A percentile compares a stretch with the other conserved stretches of the same genome.
Evolutionary conservation across 1,139 yeast species (phyloP).

Genomic region (Kluyveromyces sp.): DNA sequence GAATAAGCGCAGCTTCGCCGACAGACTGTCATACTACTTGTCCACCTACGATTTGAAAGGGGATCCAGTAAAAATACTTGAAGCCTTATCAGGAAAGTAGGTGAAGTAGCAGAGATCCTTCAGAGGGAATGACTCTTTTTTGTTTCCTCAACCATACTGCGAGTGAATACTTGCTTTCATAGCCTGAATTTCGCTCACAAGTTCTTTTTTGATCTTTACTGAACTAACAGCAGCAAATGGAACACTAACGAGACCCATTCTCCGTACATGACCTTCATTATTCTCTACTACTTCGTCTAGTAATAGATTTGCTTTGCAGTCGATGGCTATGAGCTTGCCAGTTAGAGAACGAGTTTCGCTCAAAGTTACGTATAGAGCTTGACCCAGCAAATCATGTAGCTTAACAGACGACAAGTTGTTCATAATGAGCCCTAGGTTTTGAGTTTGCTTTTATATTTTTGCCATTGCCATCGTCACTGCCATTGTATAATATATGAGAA

Average conservation of each 20-base stretch:
- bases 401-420: slow-evolving; percentile 5
- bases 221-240: slow-evolving; percentile 21
- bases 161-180: neutral
- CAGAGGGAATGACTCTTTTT: no score
- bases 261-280: slow-evolving; percentile 8
- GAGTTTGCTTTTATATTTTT: neutral
- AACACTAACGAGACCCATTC: slow-evolving; percentile 28
- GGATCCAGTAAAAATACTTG: neutral
- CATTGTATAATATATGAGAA: no score
- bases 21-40: slow-evolving; percentile 19
- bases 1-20: slow-evolving; percentile 41
- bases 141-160: neutral
- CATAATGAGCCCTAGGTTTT: neutral
- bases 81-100: neutral
- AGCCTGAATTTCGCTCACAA: slow-evolving; percentile 6
- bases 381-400: slow-evolving; percentile 22
- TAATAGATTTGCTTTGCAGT: slow-evolving; percentile 23
- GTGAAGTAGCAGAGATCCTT: no score
- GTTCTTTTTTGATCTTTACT: slow-evolving; percentile 12
- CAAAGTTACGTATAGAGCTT: slow-evolving; percentile 16
- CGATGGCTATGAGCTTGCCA: slow-evolving; percentile 26
- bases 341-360: slow-evolving; percentile 16
- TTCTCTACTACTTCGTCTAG: slow-evolving; percentile 25
- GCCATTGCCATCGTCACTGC: no score
- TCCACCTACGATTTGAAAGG: slow-evolving; percentile 6